Conservation (phyloP, 305 asterid genomes). For the Fraxinus angustifolia region DNA sequence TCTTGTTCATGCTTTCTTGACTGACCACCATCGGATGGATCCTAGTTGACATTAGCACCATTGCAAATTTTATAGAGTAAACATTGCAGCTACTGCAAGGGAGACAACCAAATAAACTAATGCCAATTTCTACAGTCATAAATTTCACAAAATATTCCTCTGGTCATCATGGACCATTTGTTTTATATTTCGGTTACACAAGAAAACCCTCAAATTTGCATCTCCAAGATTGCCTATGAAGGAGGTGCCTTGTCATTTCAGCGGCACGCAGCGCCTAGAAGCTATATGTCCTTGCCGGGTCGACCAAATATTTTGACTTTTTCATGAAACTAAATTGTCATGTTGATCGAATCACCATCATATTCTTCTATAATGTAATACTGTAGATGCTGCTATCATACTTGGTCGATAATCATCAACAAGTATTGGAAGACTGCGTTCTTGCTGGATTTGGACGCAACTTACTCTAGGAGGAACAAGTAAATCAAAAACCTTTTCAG, state of each 20-base stretch:
- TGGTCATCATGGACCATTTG: background rate
- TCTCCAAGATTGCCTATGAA: background rate
- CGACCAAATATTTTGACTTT: background rate
- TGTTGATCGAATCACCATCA: background rate
- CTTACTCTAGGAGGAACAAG: slow-evolving; percentile 39
- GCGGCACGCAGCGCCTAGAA: background rate
- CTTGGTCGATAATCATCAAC: slow-evolving; percentile 49
- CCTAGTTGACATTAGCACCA: background rate
- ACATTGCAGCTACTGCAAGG: background rate
- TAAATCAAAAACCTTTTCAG: slow-evolving; percentile 49
- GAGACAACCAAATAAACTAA: background rate
- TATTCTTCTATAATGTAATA: slow-evolving; percentile 31
- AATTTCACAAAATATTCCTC: background rate
- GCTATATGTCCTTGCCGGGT: background rate
- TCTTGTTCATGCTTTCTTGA: background rate
- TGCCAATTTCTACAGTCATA: background rate
- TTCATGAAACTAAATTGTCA: background rate
- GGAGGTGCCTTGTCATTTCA: background rate
- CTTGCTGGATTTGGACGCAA: slow-evolving; percentile 21
- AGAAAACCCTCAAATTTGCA: background rate
- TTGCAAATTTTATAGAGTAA: background rate
- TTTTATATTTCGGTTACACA: background rate
- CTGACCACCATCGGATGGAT: background rate
- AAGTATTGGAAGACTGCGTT: background rate
- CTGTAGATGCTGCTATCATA: slow-evolving; percentile 73